Conservation (phyloP, 768 basidiomycete species). For the Podaxis rugospora region DNA sequence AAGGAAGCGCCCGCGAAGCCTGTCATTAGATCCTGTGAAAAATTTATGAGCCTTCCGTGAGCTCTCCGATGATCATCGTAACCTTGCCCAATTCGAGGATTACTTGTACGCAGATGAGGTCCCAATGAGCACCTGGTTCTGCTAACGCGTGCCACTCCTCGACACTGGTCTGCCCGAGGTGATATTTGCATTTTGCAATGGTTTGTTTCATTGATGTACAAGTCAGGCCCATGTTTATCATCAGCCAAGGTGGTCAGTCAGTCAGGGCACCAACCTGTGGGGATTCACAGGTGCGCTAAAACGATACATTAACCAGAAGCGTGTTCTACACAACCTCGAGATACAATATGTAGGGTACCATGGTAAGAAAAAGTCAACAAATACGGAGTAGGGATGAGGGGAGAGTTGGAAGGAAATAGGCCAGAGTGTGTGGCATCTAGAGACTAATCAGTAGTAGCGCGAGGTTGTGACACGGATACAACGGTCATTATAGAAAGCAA, state of each 20-base stretch:
- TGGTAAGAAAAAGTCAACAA: not conserved
- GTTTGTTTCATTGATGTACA: too few relatives aligned
- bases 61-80: too few relatives aligned
- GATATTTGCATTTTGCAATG: too few relatives aligned
- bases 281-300: not conserved
- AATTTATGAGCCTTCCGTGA: too few relatives aligned
- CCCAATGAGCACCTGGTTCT: too few relatives aligned
- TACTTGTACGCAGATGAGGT: too few relatives aligned
- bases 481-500: not conserved
- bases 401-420: not conserved
- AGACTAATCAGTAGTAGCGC: not conserved
- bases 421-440: not conserved
- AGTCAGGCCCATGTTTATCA: not conserved
- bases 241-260: not conserved
- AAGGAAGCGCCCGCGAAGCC: not conserved
- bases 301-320: constrained; percentile 17
- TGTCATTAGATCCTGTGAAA: not conserved
- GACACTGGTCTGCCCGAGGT: too few relatives aligned
- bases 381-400: constrained; percentile 11
- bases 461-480: not conserved
- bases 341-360: constrained; percentile 9
- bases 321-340: constrained; percentile 17
- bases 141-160: too few relatives aligned
- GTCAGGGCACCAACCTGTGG: not conserved
- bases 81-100: too few relatives aligned